phyloP scores from a whole-genome alignment of 2,329 filamentous ascomycete genomes.

The Emericellopsis atlantica region DNA sequence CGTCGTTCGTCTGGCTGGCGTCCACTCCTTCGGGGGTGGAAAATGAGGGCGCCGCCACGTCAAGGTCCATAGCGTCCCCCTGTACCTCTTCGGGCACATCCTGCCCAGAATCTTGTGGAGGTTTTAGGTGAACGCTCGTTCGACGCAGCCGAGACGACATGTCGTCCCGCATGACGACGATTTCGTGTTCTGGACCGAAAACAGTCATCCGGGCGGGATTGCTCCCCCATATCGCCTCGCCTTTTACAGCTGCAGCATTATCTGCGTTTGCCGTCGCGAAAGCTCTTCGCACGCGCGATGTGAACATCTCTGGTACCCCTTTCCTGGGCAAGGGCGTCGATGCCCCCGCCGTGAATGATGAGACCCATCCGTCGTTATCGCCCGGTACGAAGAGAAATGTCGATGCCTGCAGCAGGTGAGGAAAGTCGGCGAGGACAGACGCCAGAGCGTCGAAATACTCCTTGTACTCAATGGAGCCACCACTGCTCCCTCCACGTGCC shows the following conservation, averaged over 20 bases:
- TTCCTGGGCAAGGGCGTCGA: slow-evolving; percentile 58
- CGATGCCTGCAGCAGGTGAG: slow-evolving; percentile 61
- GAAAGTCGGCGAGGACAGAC: slow-evolving; percentile 70
- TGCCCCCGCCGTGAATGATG: slow-evolving; percentile 67
- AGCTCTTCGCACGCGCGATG: slow-evolving; percentile 67
- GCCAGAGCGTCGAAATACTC: slow-evolving; percentile 88
- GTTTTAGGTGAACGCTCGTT: slow-evolving; percentile 58
- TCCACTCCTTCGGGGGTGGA: background rate
- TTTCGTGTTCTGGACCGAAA: slow-evolving; percentile 80
- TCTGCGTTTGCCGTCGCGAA: slow-evolving; percentile 72
- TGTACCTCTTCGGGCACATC: slow-evolving; percentile 10
- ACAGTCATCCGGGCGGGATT: slow-evolving; percentile 75
- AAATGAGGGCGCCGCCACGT: slow-evolving; percentile 12
- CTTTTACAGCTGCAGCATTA: slow-evolving; percentile 17
- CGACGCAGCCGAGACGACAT: slow-evolving; percentile 68
- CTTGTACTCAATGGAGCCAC: slow-evolving; percentile 90
- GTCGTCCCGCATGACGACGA: slow-evolving; percentile 81
- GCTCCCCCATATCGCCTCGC: slow-evolving; percentile 69
- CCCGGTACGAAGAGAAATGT: slow-evolving; percentile 91
- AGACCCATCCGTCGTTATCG: slow-evolving; percentile 96
- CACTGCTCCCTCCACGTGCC: slow-evolving; percentile 49
- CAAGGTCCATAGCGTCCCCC: slow-evolving; percentile 25
- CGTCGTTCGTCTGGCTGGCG: slow-evolving; percentile 1
- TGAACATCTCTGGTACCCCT: slow-evolving; percentile 77
- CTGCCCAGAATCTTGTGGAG: slow-evolving; percentile 19